Evolutionary conservation across 192 early-diverging fungal genomes (phyloP).

Genomic region (Coemansia interrupta): DNA sequence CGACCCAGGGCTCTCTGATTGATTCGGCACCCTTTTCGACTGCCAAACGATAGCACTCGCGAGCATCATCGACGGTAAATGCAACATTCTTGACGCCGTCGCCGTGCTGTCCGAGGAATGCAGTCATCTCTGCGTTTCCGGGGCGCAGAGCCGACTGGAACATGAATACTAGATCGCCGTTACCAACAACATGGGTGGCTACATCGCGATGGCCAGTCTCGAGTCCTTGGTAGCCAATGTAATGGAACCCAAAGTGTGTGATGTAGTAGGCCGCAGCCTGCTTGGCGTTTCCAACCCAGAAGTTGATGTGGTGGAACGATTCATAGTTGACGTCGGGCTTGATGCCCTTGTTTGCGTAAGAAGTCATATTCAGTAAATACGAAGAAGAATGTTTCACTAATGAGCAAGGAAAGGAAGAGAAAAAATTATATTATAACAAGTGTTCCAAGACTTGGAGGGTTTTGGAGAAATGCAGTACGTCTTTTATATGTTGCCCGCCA

Average conservation of each 20-base stretch:
- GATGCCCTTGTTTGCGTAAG: slow-evolving; percentile 58
- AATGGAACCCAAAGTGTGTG: slow-evolving; percentile 90
- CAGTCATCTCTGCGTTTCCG: slow-evolving; percentile 64
- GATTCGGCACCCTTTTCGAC: slow-evolving; percentile 81
- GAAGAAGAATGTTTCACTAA: too few relatives aligned
- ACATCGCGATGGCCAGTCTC: slow-evolving; percentile 90
- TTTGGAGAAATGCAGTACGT: too few relatives aligned
- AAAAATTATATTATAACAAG: not conserved
- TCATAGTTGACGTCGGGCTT: slow-evolving; percentile 64
- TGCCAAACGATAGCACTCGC: slow-evolving; percentile 75
- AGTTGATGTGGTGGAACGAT: slow-evolving; percentile 77
- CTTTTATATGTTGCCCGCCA: too few relatives aligned
- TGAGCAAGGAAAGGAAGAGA: not conserved
- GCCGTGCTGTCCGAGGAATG: slow-evolving; percentile 74
- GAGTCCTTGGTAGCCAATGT: slow-evolving; percentile 90
- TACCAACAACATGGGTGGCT: slow-evolving; percentile 81
- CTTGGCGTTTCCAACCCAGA: slow-evolving; percentile 91
- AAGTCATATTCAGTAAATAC: slow-evolving; percentile 53
- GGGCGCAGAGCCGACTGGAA: slow-evolving; percentile 92
- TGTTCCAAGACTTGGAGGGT: too few relatives aligned
- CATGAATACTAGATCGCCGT: slow-evolving; percentile 78
- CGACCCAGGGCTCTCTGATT: slow-evolving; percentile 74
- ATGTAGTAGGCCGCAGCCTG: slow-evolving; percentile 92
- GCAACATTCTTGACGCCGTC: slow-evolving; percentile 96
- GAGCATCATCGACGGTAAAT: slow-evolving; percentile 82